Base-by-base conservation (phyloP, 352 stramenopile genomes). In the Aphanomyces invadans region DNA sequence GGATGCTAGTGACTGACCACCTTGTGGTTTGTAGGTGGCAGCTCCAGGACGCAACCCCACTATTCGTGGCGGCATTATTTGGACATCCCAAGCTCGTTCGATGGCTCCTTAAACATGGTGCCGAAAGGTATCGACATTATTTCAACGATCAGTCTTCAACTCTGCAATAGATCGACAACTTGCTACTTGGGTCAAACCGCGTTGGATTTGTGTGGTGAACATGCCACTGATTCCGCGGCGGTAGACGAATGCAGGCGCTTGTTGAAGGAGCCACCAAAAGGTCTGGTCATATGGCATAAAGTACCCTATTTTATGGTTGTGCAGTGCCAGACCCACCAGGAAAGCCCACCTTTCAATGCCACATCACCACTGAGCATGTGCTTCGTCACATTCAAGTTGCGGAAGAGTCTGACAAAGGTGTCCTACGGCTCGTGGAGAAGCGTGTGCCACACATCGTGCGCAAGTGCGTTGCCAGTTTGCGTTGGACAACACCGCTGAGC, bases 51-150 rank as follows among this genome's bases (percentile, higher is more conserved):
- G 80, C 80, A 9, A 89, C 79, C 1, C 76, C 81, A 38, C 71
- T 90, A n/a, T 89, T 86, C 66, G 53, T 88, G 15, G 80, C 81
- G 28, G 77, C 77, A 23, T 74, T 72, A 4, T 89, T 87, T 51
- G 80, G 76, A 23, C 78, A 83, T 9, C 71, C 78, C n/a, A 45
- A 66, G 28, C 53, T 88, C 23, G 73, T 90, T 25, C 68, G 70
- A 9, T 87, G 78, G 79, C 69, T 90, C 26, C 76, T 90, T 4
- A 21, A 71, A 19, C 77, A 81, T 11, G 81, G 81, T 49, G 79
- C 79, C 1, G 81, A 90, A 53, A 78, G 60, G 60, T 67, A 26
- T 9, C 9, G 19, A 17, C 5, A 19, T n/a, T 15, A 17, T 59
- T 10, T 5, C 11, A 9, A 7, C 5, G 21, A 11, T 3, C 15